phyloP scores from a whole-genome alignment of 768 basidiomycete genomes.

The Tricholoma furcatifolium region DNA sequence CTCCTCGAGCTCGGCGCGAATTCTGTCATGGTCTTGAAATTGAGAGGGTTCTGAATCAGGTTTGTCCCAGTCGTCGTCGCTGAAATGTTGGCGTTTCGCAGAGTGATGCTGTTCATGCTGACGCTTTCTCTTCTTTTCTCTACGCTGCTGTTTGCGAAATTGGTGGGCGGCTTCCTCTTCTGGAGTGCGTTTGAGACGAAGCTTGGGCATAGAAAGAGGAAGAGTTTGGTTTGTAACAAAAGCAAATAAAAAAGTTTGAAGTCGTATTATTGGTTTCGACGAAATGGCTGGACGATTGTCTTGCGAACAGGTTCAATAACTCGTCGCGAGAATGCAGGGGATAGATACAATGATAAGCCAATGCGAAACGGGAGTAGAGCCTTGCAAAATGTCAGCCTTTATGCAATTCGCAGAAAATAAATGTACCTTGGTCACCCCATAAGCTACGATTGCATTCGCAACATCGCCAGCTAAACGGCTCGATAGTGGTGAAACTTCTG shows the following conservation, averaged over 20 bases:
- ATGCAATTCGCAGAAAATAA: not conserved
- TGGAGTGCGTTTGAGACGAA: constrained; percentile 63
- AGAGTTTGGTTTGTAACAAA: constrained; percentile 10
- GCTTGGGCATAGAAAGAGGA: constrained; percentile 39
- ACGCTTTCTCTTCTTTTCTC: constrained; percentile 30
- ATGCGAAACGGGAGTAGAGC: constrained; percentile 73
- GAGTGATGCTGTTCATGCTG: constrained; percentile 20
- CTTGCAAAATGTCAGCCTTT: constrained; percentile 34
- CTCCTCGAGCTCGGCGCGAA: constrained; percentile 60
- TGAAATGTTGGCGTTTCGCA: constrained; percentile 28
- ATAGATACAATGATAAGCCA: constrained; percentile 66
- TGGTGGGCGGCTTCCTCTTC: constrained; percentile 52
- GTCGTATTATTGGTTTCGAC: constrained; percentile 19
- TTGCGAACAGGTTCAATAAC: constrained; percentile 63
- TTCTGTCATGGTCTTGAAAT: constrained; percentile 42
- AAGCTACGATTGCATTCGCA: constrained; percentile 81
- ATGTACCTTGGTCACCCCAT: constrained; percentile 72
- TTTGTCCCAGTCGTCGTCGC: constrained; percentile 35
- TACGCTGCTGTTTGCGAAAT: constrained; percentile 37
- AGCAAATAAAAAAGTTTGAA: constrained; percentile 10
- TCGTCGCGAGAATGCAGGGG: constrained; percentile 69
- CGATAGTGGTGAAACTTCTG: constrained; percentile 26
- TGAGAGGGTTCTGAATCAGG: constrained; percentile 19
- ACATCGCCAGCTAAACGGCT: constrained; percentile 67
- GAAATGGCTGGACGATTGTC: constrained; percentile 30